Base-by-base conservation (phyloP, 1,284 basidiomycete species). In the Anthracocystis walkeri region DNA sequence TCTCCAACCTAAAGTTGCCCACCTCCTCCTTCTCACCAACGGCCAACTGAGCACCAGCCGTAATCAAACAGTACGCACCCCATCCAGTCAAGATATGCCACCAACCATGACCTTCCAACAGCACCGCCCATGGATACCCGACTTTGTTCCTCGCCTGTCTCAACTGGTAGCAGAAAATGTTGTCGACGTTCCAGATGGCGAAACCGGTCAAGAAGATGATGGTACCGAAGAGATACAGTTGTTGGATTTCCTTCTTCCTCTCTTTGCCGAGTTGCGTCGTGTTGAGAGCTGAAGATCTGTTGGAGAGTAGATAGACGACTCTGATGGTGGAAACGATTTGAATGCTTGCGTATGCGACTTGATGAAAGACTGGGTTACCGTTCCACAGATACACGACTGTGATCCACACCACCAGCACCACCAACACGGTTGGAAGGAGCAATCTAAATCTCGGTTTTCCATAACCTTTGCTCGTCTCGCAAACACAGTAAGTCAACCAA, bases 321-420 rank as follows among this genome's bases (percentile, higher is more conserved):
- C 86, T 84, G 7, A 74, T 46, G 2, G 76, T 74, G 2, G 78
- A 73, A 11, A 65, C 42, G 29, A 86, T 40, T 66, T 88, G 86
- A 51, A 89, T 86, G 21, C 63, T 21, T 0, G 85, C 88, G 65
- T 88, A 89, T 0, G 87, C 86, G 31, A 87, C 75, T 83, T 89
- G 87, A 78, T 89, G 88, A 56, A 88, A 87, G 8, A 89, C 85
- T 0, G 88, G 88, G 79, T 89, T 88, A 2, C 87, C 87, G 46
- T 87, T 86, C 58, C 68, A 72, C 21, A 87, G 67, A 72, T 88
- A 88, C 56, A 75, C 60, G 18, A 73, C 70, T 0, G 79, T 79
- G 31, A 82, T 81, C 57, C 75, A 76, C 7, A 58, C 44, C 21
- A 78, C 74, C 25, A 76, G 12, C 11, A 61, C 33, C 14, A 73